Conservation (phyloP, 352 stramenopile genomes). For the Phytophthora citrophthora region DNA sequence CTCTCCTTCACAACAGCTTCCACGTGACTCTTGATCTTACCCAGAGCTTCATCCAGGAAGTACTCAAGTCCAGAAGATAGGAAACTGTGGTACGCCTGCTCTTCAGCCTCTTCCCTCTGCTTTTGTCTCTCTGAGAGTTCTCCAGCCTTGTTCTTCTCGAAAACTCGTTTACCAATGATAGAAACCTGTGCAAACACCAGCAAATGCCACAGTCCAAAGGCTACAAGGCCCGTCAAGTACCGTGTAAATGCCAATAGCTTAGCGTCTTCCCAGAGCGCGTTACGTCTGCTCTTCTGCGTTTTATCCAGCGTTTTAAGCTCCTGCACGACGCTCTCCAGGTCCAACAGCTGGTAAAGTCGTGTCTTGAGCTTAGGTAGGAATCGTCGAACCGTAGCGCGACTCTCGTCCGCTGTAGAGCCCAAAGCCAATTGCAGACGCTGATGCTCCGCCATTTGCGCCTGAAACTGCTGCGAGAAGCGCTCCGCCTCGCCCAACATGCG, state of each 20-base stretch:
- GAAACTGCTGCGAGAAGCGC: slow-evolving; percentile 71
- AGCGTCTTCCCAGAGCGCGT: slow-evolving; percentile 75
- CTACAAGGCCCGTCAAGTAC: slow-evolving; percentile 75
- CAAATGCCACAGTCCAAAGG: slow-evolving; percentile 81
- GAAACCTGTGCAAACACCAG: slow-evolving; percentile 82
- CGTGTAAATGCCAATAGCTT: slow-evolving; percentile 77
- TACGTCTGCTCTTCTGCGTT: slow-evolving; percentile 59
- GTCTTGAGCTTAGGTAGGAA: slow-evolving; percentile 75
- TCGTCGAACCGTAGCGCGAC: slow-evolving; percentile 72
- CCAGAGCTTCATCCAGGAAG: slow-evolving; percentile 72
- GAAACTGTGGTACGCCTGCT: slow-evolving; percentile 71
- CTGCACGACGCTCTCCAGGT: slow-evolving; percentile 74
- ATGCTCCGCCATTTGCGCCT: slow-evolving; percentile 77
- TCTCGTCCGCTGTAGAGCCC: slow-evolving; percentile 77
- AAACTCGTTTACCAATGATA: slow-evolving; percentile 80
- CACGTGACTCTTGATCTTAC: slow-evolving; percentile 67
- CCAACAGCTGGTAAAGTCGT: slow-evolving; percentile 63
- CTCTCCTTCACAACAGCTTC: slow-evolving; percentile 58
- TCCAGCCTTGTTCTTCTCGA: slow-evolving; percentile 57
- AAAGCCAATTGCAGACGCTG: slow-evolving; percentile 78
- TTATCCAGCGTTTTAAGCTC: slow-evolving; percentile 81
- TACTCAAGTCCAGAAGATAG: slow-evolving; percentile 81
- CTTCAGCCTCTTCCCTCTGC: slow-evolving; percentile 38
- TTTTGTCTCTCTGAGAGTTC: slow-evolving; percentile 17
- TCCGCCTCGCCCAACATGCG: slow-evolving; percentile 72